Evolutionary conservation across 2,329 filamentous ascomycete species (phyloP), one percentile per base, ranked within the genome.

Genomic region (Seiridium cupressi): DNA sequence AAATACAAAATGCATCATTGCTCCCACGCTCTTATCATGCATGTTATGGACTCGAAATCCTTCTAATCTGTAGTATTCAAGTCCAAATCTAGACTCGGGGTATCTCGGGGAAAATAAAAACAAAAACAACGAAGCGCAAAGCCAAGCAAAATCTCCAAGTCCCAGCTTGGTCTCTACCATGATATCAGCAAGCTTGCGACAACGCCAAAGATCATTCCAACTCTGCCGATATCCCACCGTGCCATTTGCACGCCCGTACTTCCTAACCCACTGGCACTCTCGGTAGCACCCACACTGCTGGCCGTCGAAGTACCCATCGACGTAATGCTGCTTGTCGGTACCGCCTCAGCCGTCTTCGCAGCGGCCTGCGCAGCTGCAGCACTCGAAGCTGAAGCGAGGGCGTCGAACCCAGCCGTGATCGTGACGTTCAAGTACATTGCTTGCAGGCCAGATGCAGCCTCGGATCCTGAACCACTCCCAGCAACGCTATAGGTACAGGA

Each of bases 321-420:
- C 13, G 49, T 53, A 53, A 53, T 26, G 18, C 18, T 26, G 18
- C 18, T 26, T 26, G 18, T 26, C 18, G 18, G 18, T 26, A 26
- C 18, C 18, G 18, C 35, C 9, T 53, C 32, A 4, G 49, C 49
- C 11, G 51, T 55, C 51, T 55, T 55, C 18, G 51, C 51, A 3
- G 40, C 51, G 8, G 51, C 51, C 51, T 55, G 36, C 4, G 51
- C 47, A 18, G 55, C 44, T 8, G 56, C 46, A 5, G 26, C 35
- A 26, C 40, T 44, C n/a, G 34, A 49, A 9, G 44, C 44, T 11
- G 44, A 49, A 51, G 44, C 35, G n/a, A 58, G 26, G 40, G 26
- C 44, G 13, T 42, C 47, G 34, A 58, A 44, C 13, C 56, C 56
- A 13, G 56, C 56, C 5, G 56, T 58, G n/a, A 58, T 51, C 8